Base-by-base conservation (phyloP, 2,329 filamentous ascomycete genomes). In the Davidsoniella virescens region DNA sequence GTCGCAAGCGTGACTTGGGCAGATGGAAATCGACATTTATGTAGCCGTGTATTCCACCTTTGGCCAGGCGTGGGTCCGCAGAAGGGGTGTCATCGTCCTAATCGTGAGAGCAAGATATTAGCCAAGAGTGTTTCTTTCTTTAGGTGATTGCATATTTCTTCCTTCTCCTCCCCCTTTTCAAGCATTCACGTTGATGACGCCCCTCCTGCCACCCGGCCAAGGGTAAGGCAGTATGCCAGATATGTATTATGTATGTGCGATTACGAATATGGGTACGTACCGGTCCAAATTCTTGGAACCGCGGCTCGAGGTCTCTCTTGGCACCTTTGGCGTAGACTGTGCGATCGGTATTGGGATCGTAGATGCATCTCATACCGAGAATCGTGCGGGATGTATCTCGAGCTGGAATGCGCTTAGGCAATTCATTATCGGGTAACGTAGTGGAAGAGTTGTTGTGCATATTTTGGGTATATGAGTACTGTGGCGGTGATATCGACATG, bases 71-170 rank as follows among this genome's bases (percentile, higher is more conserved):
- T 56, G 92, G 92, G 65, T 98, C 92, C 57, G 77, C 69, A 61
- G 84, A 78, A 65, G 78, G 77, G 70, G 76, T 75, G 69, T 87
- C 81, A 78, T 88, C 82, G 75, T 84, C 78, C 78, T 84, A 74
- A 68, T 71, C 70, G 68, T 63, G 63, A 60, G 61, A 74, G 80
- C 73, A 61, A 56, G 65, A 60, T 52, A 55, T 53, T 53, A 53
- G 52, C 52, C 43, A 49, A 51, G 29, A 48, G 44, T 44, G 7
- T 9, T 33, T 33, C 29, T 33, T 33, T 33, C 8, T 33, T 33
- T 33, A 12, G 29, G 29, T 33, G 8, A 12, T 33, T 33, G 29
- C 29, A 33, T 33, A 12, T 33, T 33, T 12, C 12, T 9, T 33
- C 12, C 9, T 9, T 33, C 3, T 23, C 51, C 29, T 53, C 23